Evolutionary conservation across 148 eudicot genomes (phyloP).

Genomic region (Nepenthes mirabilis): DNA sequence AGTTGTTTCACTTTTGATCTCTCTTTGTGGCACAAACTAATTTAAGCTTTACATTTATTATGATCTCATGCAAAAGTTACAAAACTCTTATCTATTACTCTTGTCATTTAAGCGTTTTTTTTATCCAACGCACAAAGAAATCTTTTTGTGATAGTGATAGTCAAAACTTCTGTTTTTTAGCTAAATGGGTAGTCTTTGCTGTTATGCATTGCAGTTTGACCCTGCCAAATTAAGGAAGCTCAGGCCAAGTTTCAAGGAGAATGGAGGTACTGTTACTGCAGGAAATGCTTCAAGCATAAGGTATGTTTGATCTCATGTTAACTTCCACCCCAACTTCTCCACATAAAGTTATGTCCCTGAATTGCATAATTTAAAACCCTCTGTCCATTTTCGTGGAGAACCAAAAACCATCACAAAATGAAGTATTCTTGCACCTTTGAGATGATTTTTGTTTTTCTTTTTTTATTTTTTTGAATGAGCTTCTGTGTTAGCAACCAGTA

Average conservation of each 20-base stretch:
- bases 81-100: too few species aligned
- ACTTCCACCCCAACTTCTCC: neutral
- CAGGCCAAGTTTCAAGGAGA: slow-evolving; percentile 83
- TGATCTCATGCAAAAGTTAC: neutral
- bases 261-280: slow-evolving; percentile 89
- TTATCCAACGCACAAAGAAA: neutral
- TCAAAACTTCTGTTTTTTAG: neutral
- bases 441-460: too few species aligned
- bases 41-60: neutral
- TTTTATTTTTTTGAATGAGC: too few species aligned
- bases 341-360: too few species aligned
- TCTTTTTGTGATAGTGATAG: neutral
- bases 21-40: neutral
- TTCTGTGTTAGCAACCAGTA: too few species aligned
- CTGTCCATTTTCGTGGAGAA: too few species aligned
- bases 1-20: too few species aligned
- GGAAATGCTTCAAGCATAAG: slow-evolving; percentile 97
- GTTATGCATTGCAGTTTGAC: slow-evolving; percentile 45
- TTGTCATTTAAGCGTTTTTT: neutral
- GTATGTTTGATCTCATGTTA: slow-evolving; percentile 16
- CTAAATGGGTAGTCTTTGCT: too few species aligned
- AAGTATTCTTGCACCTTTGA: too few species aligned
- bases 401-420: too few species aligned
- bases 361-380: too few species aligned
- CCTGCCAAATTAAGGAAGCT: slow-evolving; percentile 87